Conservation (phyloP, 768 basidiomycete genomes). For the Roridomyces roridus region DNA sequence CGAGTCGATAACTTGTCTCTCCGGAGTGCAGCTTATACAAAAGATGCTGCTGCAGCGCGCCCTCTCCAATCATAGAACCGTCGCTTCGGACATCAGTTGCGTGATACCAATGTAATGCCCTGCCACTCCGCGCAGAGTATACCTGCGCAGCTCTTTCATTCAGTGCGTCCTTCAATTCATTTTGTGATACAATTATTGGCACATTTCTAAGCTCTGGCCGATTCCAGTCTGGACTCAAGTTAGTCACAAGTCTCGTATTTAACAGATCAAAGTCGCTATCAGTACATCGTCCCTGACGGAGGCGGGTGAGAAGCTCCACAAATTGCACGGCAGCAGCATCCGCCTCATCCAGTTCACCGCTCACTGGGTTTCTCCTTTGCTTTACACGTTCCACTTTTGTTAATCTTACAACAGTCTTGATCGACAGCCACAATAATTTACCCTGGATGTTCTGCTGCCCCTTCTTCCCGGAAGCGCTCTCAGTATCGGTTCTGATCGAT, state of each 20-base stretch:
- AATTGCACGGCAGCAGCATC: conserved; percentile 35
- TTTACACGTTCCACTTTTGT: conserved; percentile 11
- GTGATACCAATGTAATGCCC: conserved; percentile 35
- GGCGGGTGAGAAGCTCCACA: conserved; percentile 24
- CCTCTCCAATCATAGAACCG: conserved; percentile 26
- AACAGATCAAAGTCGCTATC: conserved; percentile 28
- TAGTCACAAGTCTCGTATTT: conserved; percentile 14
- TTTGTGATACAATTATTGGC: conserved; percentile 43
- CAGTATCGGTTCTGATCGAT: conserved; percentile 6
- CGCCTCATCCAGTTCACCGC: conserved; percentile 25
- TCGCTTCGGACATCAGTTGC: conserved; percentile 27
- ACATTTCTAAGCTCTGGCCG: conserved; percentile 29
- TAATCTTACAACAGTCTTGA: conserved; percentile 34
- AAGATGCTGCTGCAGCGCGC: conserved; percentile 7
- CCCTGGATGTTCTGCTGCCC: conserved; percentile 33
- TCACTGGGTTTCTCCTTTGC: neutral
- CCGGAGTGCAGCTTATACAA: conserved; percentile 30
- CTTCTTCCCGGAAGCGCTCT: neutral
- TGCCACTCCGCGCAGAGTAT: conserved; percentile 29
- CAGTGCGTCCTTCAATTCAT: conserved; percentile 42
- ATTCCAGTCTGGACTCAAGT: neutral
- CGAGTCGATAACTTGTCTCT: conserved; percentile 34
- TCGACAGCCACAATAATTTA: conserved; percentile 28
- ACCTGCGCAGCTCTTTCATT: conserved; percentile 32
- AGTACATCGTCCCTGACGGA: conserved; percentile 34